These are phyloP conservation scores for Exobasidium rhododendri DNA, from an alignment of 1,284 basidiomycete genomes.

Conservation along the genomic window DNA sequence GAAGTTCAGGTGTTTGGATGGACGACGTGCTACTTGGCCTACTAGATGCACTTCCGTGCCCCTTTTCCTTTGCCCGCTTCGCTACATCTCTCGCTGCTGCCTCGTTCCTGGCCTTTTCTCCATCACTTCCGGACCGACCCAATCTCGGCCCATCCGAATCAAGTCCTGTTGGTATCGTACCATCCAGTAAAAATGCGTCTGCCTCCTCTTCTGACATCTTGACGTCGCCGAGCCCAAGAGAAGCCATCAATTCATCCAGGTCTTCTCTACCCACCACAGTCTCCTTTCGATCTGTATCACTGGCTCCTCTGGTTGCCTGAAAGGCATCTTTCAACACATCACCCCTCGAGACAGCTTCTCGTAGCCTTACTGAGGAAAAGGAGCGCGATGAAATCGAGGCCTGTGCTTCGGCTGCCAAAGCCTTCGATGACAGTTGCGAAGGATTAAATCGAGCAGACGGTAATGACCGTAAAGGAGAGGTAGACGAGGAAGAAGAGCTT, in stretches of 20 bases:
- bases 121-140: constrained; percentile 22
- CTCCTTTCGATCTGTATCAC: constrained; percentile 19
- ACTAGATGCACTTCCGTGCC: constrained; percentile 16
- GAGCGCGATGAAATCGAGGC: constrained; percentile 29
- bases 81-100: constrained; percentile 32
- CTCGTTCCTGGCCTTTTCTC: constrained; percentile 37
- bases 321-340: constrained; percentile 35
- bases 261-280: constrained; percentile 33
- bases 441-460: constrained; percentile 17
- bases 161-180: constrained; percentile 36
- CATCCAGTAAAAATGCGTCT: constrained; percentile 41
- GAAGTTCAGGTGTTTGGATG: background rate
- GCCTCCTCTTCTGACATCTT: constrained; percentile 44
- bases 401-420: constrained; percentile 39
- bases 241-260: constrained; percentile 46
- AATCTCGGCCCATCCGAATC: constrained; percentile 29
- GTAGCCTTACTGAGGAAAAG: constrained; percentile 20
- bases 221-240: constrained; percentile 41
- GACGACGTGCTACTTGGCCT: background rate
- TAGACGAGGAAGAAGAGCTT: background rate
- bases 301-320: constrained; percentile 19
- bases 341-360: constrained; percentile 32
- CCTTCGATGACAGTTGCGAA: constrained; percentile 27
- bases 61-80: constrained; percentile 27
- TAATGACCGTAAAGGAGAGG: constrained; percentile 19